Evolutionary conservation across 1,139 yeast species (phyloP).

Genomic region (Citeromyces hawaiiensis): DNA sequence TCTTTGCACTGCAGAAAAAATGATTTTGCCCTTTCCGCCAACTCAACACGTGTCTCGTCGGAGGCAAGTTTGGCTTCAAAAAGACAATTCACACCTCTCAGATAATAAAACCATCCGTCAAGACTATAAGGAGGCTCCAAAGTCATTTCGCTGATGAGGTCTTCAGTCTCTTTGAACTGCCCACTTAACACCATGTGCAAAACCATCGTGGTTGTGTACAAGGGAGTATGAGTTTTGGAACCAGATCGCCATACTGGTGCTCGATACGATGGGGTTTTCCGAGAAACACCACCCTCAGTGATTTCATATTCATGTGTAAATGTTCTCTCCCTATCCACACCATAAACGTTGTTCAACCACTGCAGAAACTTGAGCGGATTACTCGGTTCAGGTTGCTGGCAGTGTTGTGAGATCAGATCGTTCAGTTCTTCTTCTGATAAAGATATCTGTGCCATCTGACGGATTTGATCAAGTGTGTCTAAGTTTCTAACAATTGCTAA

Average conservation of each 20-base stretch:
- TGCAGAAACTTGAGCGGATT: slow-evolving; percentile 4
- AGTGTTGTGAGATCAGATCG: not conserved
- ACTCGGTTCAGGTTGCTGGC: not conserved
- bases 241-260: slow-evolving; percentile 22
- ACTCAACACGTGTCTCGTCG: not conserved
- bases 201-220: slow-evolving; percentile 19
- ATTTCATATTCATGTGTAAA: not conserved
- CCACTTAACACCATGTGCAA: slow-evolving; percentile 19
- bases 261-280: slow-evolving; percentile 2
- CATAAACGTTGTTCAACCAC: slow-evolving; percentile 6
- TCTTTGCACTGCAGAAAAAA: not conserved
- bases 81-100: slow-evolving; percentile 13
- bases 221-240: slow-evolving; percentile 20
- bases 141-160: slow-evolving; percentile 21
- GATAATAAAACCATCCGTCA: slow-evolving; percentile 25
- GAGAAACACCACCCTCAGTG: slow-evolving; percentile 1
- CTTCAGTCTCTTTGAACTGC: slow-evolving; percentile 11
- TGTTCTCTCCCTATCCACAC: not conserved
- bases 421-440: not conserved
- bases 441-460: not conserved
- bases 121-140: slow-evolving; percentile 28
- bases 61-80: not conserved
- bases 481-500: slow-evolving; percentile 1
- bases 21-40: not conserved
- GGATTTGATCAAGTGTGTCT: not conserved